These are phyloP conservation scores for Starmerella kuoi DNA, from an alignment of 805 yeast species.

Conservation along the genomic window DNA sequence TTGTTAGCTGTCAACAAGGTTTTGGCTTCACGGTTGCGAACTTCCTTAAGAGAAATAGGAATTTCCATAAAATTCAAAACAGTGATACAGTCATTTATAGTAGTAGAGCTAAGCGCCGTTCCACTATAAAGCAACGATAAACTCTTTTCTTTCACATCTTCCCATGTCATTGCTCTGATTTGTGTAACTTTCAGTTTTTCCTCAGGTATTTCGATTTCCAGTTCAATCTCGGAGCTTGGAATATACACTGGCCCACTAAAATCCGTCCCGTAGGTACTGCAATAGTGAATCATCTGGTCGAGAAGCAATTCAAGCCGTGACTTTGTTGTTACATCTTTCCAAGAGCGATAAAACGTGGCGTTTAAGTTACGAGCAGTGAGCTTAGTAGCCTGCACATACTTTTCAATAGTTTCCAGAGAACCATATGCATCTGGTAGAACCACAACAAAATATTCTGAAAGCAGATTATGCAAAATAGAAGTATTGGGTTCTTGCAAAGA, in stretches of 20 bases:
- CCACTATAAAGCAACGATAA: neutral
- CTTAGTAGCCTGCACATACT: neutral
- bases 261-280: neutral
- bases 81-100: neutral
- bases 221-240: neutral
- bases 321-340: neutral
- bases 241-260: neutral
- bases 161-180: neutral
- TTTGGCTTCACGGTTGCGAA: constrained; percentile 3
- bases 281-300: constrained; percentile 2
- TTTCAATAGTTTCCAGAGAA: neutral
- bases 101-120: neutral
- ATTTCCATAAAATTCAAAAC: neutral
- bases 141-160: neutral
- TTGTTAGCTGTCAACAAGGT: neutral
- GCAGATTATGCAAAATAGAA: too few relatives aligned
- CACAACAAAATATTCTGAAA: neutral
- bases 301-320: neutral
- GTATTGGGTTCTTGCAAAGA: too few relatives aligned
- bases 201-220: neutral
- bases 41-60: neutral
- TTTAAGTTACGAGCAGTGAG: constrained; percentile 2
- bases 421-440: neutral
- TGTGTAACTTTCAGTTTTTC: neutral
- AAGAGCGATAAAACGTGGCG: neutral